phyloP scores from a whole-genome alignment of 1,284 basidiomycete species.

The Thecaphora thlaspeos region DNA sequence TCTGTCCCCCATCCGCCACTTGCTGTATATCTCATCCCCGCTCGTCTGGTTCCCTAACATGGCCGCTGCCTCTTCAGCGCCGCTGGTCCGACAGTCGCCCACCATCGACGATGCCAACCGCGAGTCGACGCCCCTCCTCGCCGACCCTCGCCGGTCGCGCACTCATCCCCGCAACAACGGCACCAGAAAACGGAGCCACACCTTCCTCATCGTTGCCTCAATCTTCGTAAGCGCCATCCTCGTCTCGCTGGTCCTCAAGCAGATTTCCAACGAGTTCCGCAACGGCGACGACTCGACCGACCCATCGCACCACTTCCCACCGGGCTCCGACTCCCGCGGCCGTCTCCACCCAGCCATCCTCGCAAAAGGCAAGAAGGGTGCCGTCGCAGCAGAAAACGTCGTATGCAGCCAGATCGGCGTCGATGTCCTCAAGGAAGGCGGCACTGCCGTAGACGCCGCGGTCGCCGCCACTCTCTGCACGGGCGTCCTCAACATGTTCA shows the following conservation, averaged over 20 bases:
- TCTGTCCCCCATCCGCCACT: no score
- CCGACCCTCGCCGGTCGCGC: not conserved
- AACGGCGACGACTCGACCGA: no score
- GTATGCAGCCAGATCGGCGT: constrained; percentile 36
- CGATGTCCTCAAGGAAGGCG: constrained; percentile 65
- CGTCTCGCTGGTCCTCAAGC: constrained; percentile 25
- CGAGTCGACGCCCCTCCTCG: not conserved
- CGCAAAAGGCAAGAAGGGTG: constrained; percentile 27
- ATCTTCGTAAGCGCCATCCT: constrained; percentile 22
- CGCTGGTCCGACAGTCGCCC: no score
- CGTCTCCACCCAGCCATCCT: constrained; percentile 31
- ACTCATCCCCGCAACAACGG: not conserved
- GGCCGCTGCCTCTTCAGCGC: no score
- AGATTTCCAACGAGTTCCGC: constrained; percentile 22
- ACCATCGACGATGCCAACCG: no score
- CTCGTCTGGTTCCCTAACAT: no score
- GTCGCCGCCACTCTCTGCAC: constrained; percentile 64
- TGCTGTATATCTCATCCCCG: no score
- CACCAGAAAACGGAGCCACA: constrained; percentile 1
- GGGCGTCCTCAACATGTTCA: constrained; percentile 58
- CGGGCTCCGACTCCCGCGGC: constrained; percentile 17
- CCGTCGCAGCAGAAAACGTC: constrained; percentile 41
- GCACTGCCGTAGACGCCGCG: constrained; percentile 86
- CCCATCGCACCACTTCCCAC: not conserved
- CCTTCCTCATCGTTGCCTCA: constrained; percentile 25